Percentiles rank a stretch among this genome's conserved stretches.
Conservation (phyloP, 148 eudicot genomes). For the Camellia japonica region DNA sequence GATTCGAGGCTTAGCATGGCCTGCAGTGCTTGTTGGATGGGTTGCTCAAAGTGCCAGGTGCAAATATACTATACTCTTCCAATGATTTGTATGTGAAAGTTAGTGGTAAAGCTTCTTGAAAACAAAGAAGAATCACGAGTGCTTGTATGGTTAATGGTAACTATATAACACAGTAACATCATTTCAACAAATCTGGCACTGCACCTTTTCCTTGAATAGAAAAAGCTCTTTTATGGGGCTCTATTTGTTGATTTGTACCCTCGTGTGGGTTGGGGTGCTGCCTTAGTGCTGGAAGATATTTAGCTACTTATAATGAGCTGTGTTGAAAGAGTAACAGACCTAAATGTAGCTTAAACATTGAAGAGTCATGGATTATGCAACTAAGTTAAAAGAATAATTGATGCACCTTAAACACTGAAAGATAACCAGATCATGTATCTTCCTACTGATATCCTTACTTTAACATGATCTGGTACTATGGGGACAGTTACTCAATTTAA, state of each 20-base stretch:
- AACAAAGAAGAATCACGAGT: background rate
- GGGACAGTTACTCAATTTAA: background rate
- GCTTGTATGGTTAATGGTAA: background rate
- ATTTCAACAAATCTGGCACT: background rate
- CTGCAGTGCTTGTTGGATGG: constrained; percentile 94
- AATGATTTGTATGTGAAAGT: background rate
- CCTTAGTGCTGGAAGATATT: background rate
- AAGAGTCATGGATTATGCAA: background rate
- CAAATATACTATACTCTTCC: constrained; percentile 10
- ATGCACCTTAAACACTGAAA: background rate
- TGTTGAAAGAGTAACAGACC: background rate
- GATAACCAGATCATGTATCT: background rate
- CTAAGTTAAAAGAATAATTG: background rate
- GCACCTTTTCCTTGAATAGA: background rate
- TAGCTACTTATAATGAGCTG: background rate
- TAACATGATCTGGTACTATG: background rate
- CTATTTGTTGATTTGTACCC: background rate
- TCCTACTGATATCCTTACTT: background rate
- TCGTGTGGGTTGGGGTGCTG: background rate
- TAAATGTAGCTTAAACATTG: background rate
- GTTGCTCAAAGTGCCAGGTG: constrained; percentile 99
- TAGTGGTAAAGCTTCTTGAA: background rate
- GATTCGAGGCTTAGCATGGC: constrained; percentile 99
- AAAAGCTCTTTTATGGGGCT: background rate
- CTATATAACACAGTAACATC: background rate